Conservation (phyloP, 2,329 filamentous ascomycete genomes). For the Penicillium decumbens region DNA sequence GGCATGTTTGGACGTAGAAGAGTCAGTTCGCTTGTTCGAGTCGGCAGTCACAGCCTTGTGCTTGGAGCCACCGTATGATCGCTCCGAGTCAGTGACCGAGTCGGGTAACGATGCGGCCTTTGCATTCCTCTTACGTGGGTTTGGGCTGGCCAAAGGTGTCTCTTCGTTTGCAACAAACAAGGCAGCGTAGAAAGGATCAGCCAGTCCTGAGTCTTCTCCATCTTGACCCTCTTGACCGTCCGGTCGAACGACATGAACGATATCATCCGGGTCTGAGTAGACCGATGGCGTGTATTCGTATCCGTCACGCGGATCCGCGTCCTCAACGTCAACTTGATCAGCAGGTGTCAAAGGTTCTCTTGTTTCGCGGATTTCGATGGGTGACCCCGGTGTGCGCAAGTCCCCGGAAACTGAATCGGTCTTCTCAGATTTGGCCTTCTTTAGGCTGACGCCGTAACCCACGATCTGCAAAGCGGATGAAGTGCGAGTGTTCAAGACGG, state of each 20-base stretch:
- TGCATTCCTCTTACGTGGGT: constrained; percentile 27
- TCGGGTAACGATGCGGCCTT: constrained; percentile 28
- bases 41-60: background rate
- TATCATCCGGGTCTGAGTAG: background rate
- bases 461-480: background rate
- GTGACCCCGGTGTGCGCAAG: background rate
- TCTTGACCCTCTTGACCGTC: background rate
- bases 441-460: background rate
- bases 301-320: background rate
- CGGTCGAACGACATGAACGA: background rate
- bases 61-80: constrained; percentile 3
- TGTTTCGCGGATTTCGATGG: background rate
- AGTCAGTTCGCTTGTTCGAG: background rate
- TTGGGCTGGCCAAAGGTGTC: constrained; percentile 1
- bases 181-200: background rate
- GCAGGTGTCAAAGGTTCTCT: background rate
- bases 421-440: background rate
- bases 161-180: background rate
- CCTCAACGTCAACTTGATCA: background rate
- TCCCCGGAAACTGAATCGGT: background rate
- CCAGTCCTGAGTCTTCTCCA: background rate
- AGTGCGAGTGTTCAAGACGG: constrained; percentile 19
- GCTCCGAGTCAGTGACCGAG: constrained; percentile 22
- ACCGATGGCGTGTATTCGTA: background rate
- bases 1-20: background rate